phyloP scores from a whole-genome alignment of 352 stramenopile genomes.

The Phytophthora pistaciae region DNA sequence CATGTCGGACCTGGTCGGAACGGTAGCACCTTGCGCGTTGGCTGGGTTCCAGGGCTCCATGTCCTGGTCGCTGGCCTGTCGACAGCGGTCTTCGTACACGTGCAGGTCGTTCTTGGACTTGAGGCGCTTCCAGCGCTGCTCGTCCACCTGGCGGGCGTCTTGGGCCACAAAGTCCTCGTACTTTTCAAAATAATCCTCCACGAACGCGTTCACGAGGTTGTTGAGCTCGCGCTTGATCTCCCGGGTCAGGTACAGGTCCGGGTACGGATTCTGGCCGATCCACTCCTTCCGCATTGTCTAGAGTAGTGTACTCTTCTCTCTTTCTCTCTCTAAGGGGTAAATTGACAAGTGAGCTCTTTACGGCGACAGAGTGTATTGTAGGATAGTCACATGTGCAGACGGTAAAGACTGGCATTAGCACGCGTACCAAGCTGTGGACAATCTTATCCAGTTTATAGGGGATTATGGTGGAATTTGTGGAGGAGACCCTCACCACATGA shows the following conservation, averaged over 20 bases:
- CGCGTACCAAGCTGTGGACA: background rate
- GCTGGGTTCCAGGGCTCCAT: background rate
- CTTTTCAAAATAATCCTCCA: slow-evolving; percentile 45
- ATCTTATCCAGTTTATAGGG: background rate
- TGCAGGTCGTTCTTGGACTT: slow-evolving; percentile 52
- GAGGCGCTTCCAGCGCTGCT: slow-evolving; percentile 47
- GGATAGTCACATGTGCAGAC: background rate
- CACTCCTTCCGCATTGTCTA: slow-evolving; percentile 32
- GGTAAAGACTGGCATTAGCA: background rate
- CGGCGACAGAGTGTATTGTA: no score
- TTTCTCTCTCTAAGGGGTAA: background rate
- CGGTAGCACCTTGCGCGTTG: background rate
- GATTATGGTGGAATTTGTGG: background rate
- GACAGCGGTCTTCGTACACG: slow-evolving; percentile 46
- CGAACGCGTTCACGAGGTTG: slow-evolving; percentile 38
- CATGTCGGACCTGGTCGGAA: background rate
- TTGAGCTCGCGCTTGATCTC: slow-evolving; percentile 34
- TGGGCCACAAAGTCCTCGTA: slow-evolving; percentile 47
- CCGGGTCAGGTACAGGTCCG: slow-evolving; percentile 31
- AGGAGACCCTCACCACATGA: background rate
- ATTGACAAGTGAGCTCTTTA: background rate
- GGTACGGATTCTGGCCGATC: slow-evolving; percentile 40
- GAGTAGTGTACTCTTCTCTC: background rate
- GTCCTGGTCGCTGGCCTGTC: background rate
- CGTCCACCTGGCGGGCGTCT: slow-evolving; percentile 41